A percentile compares a stretch with the other conserved stretches of the same genome.
Evolutionary conservation across 805 yeast species (phyloP).

Genomic region (Torulaspora gathmanii): DNA sequence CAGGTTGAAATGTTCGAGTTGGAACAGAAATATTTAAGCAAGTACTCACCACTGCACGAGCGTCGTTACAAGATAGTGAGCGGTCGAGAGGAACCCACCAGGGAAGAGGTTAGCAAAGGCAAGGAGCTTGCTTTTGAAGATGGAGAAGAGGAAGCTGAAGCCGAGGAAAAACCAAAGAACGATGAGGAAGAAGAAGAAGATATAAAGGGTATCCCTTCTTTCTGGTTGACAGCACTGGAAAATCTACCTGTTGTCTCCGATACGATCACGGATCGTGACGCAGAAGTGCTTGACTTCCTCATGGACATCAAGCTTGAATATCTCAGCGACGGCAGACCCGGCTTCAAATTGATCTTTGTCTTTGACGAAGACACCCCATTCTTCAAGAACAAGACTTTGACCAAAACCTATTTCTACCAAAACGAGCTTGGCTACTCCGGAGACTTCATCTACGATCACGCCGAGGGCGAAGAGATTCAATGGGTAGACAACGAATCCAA

Average conservation of each 20-base stretch:
- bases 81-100: constrained; percentile 73
- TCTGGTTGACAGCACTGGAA: constrained; percentile 95
- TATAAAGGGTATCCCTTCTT: constrained; percentile 78
- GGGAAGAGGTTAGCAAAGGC: constrained; percentile 75
- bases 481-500: constrained; percentile 80
- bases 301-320: constrained; percentile 73
- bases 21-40: constrained; percentile 70
- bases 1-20: constrained; percentile 82
- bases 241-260: constrained; percentile 78
- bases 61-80: constrained; percentile 65
- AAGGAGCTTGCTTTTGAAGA: constrained; percentile 54
- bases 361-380: constrained; percentile 67
- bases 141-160: constrained; percentile 41
- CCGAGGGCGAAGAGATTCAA: constrained; percentile 76
- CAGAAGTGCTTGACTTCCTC: constrained; percentile 69
- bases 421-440: constrained; percentile 92
- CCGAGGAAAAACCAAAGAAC: constrained; percentile 41
- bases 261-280: constrained; percentile 83
- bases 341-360: constrained; percentile 81
- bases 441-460: constrained; percentile 94
- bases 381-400: constrained; percentile 65
- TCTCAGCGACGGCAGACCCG: constrained; percentile 59
- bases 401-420: constrained; percentile 89
- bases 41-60: constrained; percentile 71
- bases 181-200: constrained; percentile 43